Percentiles rank a stretch among this genome's conserved stretches.
These are phyloP conservation scores for Beauveria caledonica DNA, from an alignment of 2,329 filamentous ascomycete species.

Conservation along the genomic window DNA sequence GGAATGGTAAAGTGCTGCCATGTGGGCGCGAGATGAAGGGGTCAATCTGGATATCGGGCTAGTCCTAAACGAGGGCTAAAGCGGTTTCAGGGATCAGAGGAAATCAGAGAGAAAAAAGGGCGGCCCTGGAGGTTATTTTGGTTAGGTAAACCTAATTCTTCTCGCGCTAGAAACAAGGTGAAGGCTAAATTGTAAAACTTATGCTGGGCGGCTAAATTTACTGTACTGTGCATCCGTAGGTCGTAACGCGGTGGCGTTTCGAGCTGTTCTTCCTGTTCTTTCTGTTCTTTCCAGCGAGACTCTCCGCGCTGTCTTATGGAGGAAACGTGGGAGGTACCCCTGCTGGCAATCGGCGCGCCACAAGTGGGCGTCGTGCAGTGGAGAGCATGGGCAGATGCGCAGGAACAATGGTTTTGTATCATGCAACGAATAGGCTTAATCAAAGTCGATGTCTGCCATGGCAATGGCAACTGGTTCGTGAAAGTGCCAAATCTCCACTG, in stretches of 20 bases:
- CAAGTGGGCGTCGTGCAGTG: not conserved
- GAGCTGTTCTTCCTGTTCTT: no score
- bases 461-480: not conserved
- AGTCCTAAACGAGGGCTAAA: not conserved
- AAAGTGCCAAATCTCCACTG: not conserved
- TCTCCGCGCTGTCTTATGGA: no score
- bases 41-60: not conserved
- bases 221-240: no score
- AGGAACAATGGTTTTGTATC: not conserved
- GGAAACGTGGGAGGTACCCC: not conserved
- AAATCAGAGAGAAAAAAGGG: not conserved
- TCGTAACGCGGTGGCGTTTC: no score
- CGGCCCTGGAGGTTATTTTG: not conserved
- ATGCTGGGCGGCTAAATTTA: no score
- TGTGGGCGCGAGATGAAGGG: conserved; percentile 4
- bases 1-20: no score
- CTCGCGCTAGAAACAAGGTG: no score
- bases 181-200: no score
- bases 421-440: not conserved
- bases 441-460: not conserved
- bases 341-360: conserved; percentile 5
- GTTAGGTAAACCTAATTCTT: no score
- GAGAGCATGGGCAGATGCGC: not conserved
- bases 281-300: no score
- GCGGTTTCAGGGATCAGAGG: conserved; percentile 1